Conservation (phyloP, 1,284 basidiomycete species). For the Trametes sp. region DNA sequence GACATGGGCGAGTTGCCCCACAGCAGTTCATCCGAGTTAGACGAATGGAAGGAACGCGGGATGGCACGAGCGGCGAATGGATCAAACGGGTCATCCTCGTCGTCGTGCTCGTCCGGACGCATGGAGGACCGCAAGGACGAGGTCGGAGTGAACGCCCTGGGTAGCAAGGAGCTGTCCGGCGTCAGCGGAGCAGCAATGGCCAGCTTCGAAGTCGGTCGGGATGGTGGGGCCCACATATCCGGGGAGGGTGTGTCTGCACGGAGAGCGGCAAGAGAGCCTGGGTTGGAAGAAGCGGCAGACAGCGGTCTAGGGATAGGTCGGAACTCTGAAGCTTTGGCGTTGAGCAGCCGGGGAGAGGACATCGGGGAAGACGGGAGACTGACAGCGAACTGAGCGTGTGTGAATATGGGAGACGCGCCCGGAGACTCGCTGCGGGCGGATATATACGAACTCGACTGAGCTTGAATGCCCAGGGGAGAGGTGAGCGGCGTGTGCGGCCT, state of each 20-base stretch:
- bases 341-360: conserved; percentile 61
- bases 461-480: conserved; percentile 68
- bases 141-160: conserved; percentile 58
- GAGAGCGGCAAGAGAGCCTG: conserved; percentile 59
- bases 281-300: conserved; percentile 73
- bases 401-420: conserved; percentile 72
- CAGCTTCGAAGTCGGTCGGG: conserved; percentile 80
- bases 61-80: conserved; percentile 63
- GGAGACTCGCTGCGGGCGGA: conserved; percentile 67
- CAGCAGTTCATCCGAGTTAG: conserved; percentile 65
- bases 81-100: conserved; percentile 80
- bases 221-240: conserved; percentile 80
- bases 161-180: conserved; percentile 72
- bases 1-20: conserved; percentile 62
- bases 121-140: conserved; percentile 69
- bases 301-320: conserved; percentile 77
- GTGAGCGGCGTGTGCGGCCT: conserved; percentile 79
- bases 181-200: conserved; percentile 89
- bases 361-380: conserved; percentile 68
- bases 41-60: conserved; percentile 67
- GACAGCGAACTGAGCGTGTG: conserved; percentile 71
- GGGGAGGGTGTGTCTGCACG: conserved; percentile 80
- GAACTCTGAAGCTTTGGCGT: conserved; percentile 73
- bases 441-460: conserved; percentile 66
- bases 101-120: conserved; percentile 57